Conservation (phyloP, 768 basidiomycete species). For the Tremella mesenterica region DNA sequence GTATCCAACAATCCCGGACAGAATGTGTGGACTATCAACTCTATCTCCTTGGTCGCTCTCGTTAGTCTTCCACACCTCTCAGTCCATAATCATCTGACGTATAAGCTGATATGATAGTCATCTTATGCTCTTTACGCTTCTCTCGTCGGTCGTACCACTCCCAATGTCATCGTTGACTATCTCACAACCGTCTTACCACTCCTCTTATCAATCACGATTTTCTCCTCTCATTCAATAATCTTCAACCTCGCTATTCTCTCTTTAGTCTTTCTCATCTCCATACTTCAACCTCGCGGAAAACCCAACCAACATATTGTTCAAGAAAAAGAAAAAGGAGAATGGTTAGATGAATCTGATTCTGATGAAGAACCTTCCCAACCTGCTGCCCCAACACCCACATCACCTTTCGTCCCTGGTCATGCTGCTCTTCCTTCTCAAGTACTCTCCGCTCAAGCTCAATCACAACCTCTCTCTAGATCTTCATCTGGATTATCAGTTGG, state of each 20-base stretch:
- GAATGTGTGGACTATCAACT: conserved; percentile 59
- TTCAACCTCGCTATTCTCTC: conserved; percentile 47
- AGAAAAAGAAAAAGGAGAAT: conserved; percentile 20
- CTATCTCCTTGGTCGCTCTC: conserved; percentile 57
- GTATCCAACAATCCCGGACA: conserved; percentile 67
- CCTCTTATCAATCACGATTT: conserved; percentile 70
- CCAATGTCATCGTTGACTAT: conserved; percentile 50
- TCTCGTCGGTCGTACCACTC: background rate
- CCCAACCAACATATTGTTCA: background rate
- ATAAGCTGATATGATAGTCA: conserved; percentile 43
- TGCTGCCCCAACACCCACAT: background rate
- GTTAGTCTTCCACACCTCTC: conserved; percentile 46
- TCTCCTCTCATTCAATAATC: conserved; percentile 53
- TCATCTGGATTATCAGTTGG: background rate
- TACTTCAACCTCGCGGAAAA: background rate
- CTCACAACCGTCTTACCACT: conserved; percentile 63
- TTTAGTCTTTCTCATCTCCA: conserved; percentile 1
- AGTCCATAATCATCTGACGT: background rate
- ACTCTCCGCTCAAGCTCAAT: background rate
- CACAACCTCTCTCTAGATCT: conserved; percentile 3
- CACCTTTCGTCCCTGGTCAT: background rate
- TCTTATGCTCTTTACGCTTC: conserved; percentile 60
- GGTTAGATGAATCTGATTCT: conserved; percentile 39
- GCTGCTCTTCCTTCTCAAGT: background rate
- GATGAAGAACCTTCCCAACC: conserved; percentile 33